Conservation (phyloP, 2,329 filamentous ascomycete species). For the Colletotrichum sp. region DNA sequence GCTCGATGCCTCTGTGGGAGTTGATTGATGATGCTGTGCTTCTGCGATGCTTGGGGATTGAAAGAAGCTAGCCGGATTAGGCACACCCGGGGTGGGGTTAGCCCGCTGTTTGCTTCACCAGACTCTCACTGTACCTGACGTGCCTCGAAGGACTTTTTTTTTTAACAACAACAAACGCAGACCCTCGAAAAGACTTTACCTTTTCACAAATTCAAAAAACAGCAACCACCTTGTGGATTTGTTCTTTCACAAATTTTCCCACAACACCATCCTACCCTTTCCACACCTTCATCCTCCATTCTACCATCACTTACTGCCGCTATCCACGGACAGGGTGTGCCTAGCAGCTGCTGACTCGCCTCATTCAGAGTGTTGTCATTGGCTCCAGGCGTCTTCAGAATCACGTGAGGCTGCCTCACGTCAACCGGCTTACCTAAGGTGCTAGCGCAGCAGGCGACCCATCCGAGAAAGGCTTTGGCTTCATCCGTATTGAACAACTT, state of each 20-base stretch:
- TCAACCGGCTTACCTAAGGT: constrained; percentile 9
- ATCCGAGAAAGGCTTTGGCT: constrained; percentile 22
- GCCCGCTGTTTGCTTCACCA: background rate
- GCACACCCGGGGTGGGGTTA: background rate
- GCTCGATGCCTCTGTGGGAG: constrained; percentile 21
- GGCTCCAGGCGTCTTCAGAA: background rate
- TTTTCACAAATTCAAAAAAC: background rate
- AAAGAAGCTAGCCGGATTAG: constrained; percentile 15
- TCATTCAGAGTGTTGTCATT: constrained; percentile 5
- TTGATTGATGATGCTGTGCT: constrained; percentile 21
- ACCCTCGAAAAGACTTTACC: background rate
- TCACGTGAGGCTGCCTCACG: background rate
- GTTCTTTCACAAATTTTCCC: background rate
- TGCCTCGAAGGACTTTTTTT: background rate
- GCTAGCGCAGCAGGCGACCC: constrained; percentile 6
- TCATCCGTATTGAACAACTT: constrained; percentile 21
- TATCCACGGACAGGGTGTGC: background rate
- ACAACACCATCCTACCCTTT: background rate
- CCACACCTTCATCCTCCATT: background rate
- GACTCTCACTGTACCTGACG: background rate
- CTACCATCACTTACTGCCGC: background rate
- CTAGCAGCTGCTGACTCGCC: constrained; percentile 14
- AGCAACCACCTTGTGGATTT: background rate
- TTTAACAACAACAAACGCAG: background rate
- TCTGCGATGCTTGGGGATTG: constrained; percentile 10